Base-by-base conservation (phyloP, 1,284 basidiomycete genomes). In the Pterulicium gracile region DNA sequence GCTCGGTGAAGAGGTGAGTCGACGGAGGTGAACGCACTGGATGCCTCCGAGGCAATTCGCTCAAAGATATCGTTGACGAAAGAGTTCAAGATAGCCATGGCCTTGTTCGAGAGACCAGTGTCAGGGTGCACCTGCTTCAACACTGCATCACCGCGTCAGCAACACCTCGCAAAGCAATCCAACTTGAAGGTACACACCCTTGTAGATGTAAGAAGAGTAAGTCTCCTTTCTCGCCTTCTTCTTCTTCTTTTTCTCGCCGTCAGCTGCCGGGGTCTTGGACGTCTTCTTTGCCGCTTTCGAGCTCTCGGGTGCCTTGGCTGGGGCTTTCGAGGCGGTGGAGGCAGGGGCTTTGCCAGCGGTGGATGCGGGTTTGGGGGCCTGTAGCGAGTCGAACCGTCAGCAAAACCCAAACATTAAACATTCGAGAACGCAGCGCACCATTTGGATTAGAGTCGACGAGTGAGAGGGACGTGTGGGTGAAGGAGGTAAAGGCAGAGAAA, bases 91-190 rank as follows among this genome's bases (percentile, higher is more conserved):
- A 96, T 88, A 49, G 84, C 80, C 92, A 96, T 96, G 36, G 91
- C 92, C 75, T 94, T 96, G 81, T 94, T 95, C 51, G 88, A 86
- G 66, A 95, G 94, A 80, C 93, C 93, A 54, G 89, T 95, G 63
- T 96, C 93, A 48, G 92, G 93, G 73, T 96, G 92, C 51, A 96
- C 92, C 63, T 91, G 88, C 68, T 84, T 91, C 52, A 91, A 72
- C 52, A 90, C 87, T 88, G 50, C 12, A 50, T 1, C 47, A 19
- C 47, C 53, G 47, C 15, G n/a, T 50, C 48, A 43, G 43, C n/a
- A 18, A 45, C 18, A 42, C 22, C 22, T 34, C 35, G 40, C 22
- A 5, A 20, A 43, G 35, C 42, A 21, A 24, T 47, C 17, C 15
- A 40, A 36, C 15, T 23, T 47, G 17, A n/a, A 40, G 32, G 17